These are phyloP conservation scores for Hyphodiscus sp. DNA, from an alignment of 2,329 filamentous ascomycete species.

Conservation along the genomic window DNA sequence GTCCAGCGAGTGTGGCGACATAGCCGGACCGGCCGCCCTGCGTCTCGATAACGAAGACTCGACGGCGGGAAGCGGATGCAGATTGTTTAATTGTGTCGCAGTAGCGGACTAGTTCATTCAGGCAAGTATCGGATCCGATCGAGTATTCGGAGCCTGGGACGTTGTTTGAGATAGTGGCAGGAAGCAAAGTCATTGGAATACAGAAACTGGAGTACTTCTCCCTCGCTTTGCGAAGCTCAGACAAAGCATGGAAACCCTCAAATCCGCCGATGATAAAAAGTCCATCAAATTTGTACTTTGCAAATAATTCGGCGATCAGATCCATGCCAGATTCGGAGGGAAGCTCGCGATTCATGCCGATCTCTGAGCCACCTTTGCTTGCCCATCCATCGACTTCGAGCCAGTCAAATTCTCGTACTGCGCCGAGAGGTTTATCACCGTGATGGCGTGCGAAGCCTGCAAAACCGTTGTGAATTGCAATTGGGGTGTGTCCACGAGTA, in stretches of 20 bases:
- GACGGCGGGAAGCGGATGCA: slow-evolving; percentile 83
- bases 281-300: slow-evolving; percentile 81
- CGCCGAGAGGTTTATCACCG: slow-evolving; percentile 69
- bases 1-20: slow-evolving; percentile 81
- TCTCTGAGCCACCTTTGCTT: slow-evolving; percentile 93
- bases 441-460: slow-evolving; percentile 90
- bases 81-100: slow-evolving; percentile 98
- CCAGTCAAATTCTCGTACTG: slow-evolving; percentile 84
- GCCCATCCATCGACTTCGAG: slow-evolving; percentile 93
- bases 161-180: slow-evolving; percentile 98
- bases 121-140: slow-evolving; percentile 89
- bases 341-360: slow-evolving; percentile 92
- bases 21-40: slow-evolving; percentile 94
- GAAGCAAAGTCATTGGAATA: slow-evolving; percentile 85
- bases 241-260: slow-evolving; percentile 89
- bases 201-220: slow-evolving; percentile 76
- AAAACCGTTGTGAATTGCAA: slow-evolving; percentile 96
- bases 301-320: slow-evolving; percentile 74
- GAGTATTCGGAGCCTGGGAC: slow-evolving; percentile 97
- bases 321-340: slow-evolving; percentile 81
- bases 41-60: slow-evolving; percentile 96
- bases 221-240: slow-evolving; percentile 76
- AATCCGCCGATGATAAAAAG: slow-evolving; percentile 93
- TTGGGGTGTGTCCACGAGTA: slow-evolving; percentile 81
- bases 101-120: slow-evolving; percentile 91